phyloP scores from a whole-genome alignment of 805 yeast genomes.

The Pichia nakasei region DNA sequence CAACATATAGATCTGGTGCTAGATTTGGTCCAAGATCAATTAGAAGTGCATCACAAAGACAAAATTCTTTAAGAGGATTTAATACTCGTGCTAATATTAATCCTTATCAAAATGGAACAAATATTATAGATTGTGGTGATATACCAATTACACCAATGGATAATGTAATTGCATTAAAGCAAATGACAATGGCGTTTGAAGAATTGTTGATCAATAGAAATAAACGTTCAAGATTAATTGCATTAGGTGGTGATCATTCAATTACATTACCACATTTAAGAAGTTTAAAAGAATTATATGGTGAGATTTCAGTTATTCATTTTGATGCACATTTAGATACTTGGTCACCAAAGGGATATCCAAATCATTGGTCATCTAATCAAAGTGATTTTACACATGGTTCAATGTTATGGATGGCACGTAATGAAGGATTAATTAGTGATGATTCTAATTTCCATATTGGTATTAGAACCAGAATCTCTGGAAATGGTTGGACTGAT shows the following conservation, averaged over 20 bases:
- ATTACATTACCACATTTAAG: constrained; percentile 65
- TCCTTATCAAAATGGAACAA: constrained; percentile 44
- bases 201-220: constrained; percentile 37
- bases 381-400: constrained; percentile 66
- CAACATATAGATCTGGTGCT: constrained; percentile 72
- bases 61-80: constrained; percentile 58
- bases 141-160: constrained; percentile 55
- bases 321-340: constrained; percentile 85
- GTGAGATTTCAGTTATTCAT: constrained; percentile 65
- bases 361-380: constrained; percentile 29
- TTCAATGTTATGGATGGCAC: constrained; percentile 79
- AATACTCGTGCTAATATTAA: constrained; percentile 47
- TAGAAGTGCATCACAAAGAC: constrained; percentile 62
- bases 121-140: constrained; percentile 47
- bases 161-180: constrained; percentile 41
- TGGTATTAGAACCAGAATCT: constrained; percentile 66
- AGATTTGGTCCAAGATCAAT: constrained; percentile 75
- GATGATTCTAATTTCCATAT: constrained; percentile 58
- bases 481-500: constrained; percentile 52
- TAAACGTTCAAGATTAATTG: constrained; percentile 53
- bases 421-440: constrained; percentile 54
- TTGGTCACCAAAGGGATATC: constrained; percentile 66
- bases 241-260: constrained; percentile 81
- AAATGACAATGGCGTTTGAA: constrained; percentile 46
- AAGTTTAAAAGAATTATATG: constrained; percentile 51